phyloP scores from a whole-genome alignment of 257 asterid genomes.

The Solanum appendiculatum region DNA sequence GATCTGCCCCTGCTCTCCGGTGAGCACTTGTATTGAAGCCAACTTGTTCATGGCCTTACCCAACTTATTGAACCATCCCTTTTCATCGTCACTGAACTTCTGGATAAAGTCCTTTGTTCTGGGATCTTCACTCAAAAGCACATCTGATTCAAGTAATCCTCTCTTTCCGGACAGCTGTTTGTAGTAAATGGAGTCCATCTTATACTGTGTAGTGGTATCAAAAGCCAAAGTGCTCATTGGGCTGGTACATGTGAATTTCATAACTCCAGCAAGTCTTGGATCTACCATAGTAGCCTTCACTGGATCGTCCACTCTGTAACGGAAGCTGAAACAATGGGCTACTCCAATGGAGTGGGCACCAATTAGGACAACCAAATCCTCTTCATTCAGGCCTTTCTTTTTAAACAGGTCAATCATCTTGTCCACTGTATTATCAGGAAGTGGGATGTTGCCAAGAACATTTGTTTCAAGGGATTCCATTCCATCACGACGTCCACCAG shows the following conservation, averaged over 20 bases:
- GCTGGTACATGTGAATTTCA: slow-evolving; percentile 23
- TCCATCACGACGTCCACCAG: slow-evolving; percentile 44
- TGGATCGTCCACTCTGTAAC: slow-evolving; percentile 13
- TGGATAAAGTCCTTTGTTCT: slow-evolving; percentile 18
- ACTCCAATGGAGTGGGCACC: slow-evolving; percentile 62
- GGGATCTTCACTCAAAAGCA: slow-evolving; percentile 24
- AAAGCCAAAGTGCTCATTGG: slow-evolving; percentile 21
- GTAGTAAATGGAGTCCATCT: slow-evolving; percentile 47
- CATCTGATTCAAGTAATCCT: slow-evolving; percentile 54
- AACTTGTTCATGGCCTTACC: slow-evolving; percentile 17
- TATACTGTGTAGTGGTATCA: slow-evolving; percentile 40
- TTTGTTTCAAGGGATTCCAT: slow-evolving; percentile 34
- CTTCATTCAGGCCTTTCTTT: slow-evolving; percentile 32
- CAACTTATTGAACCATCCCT: slow-evolving; percentile 38
- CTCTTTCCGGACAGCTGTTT: slow-evolving; percentile 28
- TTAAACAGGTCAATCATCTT: slow-evolving; percentile 14
- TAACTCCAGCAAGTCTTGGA: slow-evolving; percentile 15
- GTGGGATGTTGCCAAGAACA: slow-evolving; percentile 17
- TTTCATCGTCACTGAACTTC: slow-evolving; percentile 26
- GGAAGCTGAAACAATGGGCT: slow-evolving; percentile 38
- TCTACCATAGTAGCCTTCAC: slow-evolving; percentile 25
- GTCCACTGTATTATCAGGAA: slow-evolving; percentile 21
- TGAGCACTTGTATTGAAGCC: slow-evolving; percentile 35
- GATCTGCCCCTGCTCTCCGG: slow-evolving; percentile 48
- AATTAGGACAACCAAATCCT: slow-evolving; percentile 39